phyloP scores from a whole-genome alignment of 78 protist species.

The slime mould (Dictyostelium discoideum) region DNA sequence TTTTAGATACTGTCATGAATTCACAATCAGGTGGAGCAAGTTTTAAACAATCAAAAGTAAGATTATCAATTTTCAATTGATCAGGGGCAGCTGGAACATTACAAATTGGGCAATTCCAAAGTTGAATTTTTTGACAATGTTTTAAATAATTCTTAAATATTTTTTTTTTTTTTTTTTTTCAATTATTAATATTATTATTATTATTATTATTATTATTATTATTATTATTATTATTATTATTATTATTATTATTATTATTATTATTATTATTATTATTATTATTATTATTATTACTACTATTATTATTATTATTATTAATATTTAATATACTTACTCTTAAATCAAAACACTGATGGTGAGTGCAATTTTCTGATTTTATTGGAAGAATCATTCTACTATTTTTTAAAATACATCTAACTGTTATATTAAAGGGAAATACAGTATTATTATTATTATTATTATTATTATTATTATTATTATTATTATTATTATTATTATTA shows the following conservation, averaged over 20 bases:
- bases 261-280: no score
- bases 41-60: background rate
- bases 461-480: background rate
- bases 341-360: background rate
- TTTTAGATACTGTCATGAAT: background rate
- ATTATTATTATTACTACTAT: no score
- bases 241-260: no score
- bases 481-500: background rate
- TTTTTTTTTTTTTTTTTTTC: no score
- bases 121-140: background rate
- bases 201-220: no score
- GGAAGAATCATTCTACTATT: background rate
- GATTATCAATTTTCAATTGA: background rate
- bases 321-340: background rate
- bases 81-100: background rate
- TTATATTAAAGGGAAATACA: background rate
- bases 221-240: no score
- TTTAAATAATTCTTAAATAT: background rate
- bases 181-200: no score
- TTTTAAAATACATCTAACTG: background rate
- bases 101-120: background rate
- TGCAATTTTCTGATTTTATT: background rate
- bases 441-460: no score
- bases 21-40: background rate
- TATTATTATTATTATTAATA: no score